A percentile compares a stretch with the other conserved stretches of the same genome.
Evolutionary conservation across 208 protist genomes (phyloP).

Genomic region (Spongospora subterranea): DNA sequence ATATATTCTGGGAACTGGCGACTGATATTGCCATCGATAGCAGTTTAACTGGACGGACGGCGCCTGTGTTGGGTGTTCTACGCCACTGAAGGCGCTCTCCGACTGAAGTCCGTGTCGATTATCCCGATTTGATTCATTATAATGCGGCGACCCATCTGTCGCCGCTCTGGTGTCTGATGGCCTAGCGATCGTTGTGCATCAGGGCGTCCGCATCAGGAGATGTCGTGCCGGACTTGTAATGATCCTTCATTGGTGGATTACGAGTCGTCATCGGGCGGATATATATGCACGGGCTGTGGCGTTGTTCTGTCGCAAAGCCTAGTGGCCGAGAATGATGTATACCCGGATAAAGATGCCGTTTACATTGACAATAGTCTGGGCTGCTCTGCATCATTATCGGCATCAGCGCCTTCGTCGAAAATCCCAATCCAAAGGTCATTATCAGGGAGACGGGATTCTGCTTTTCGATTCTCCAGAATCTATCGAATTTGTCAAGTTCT

Average conservation of each 20-base stretch:
- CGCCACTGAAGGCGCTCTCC: too few relatives aligned
- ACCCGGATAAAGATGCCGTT: not conserved
- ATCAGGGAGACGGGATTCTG: not conserved
- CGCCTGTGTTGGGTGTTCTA: too few relatives aligned
- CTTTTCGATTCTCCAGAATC: not conserved
- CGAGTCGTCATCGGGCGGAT: not conserved
- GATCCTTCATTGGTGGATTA: not conserved
- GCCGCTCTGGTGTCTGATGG: too few relatives aligned
- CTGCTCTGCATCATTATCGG: not conserved
- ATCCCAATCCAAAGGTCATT: too few relatives aligned
- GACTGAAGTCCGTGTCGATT: too few relatives aligned
- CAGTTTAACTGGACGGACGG: too few relatives aligned
- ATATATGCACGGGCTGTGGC: constrained; percentile 8
- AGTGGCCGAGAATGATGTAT: not conserved
- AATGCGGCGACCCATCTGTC: too few relatives aligned
- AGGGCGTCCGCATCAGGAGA: too few relatives aligned
- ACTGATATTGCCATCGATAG: too few relatives aligned
- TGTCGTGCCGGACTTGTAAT: not conserved
- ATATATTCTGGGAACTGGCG: too few relatives aligned
- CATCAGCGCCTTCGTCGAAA: not conserved
- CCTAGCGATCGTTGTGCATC: too few relatives aligned
- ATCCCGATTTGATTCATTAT: too few relatives aligned
- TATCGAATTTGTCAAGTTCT: not conserved
- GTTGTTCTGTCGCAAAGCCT: not conserved
- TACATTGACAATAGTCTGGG: not conserved